Base-by-base conservation (phyloP, 768 basidiomycete genomes). In the Auriscalpium vulgare region DNA sequence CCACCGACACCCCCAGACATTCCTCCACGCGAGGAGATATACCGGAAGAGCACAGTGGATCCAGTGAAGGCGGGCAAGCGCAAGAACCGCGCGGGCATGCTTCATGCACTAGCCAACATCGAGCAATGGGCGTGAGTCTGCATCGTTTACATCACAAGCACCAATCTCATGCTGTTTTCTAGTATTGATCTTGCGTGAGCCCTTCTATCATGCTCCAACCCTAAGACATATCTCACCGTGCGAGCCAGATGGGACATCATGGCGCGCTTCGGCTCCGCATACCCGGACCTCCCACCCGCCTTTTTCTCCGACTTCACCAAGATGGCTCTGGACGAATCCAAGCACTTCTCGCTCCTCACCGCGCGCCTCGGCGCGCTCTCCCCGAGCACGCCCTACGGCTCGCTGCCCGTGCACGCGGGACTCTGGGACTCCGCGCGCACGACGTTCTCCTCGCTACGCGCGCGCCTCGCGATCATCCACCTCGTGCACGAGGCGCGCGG, bases 401-500 rank as follows among this genome's bases (percentile, higher is more conserved):
- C 79, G 38, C 66, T 75, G 7, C 79, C 85, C 16, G 86, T 91
- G 2, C 89, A 91, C 63, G 85, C 87, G 0, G 82, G 79, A 0
- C 79, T 91, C 4, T 91, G 89, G 91, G 84, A 88, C 58, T 87
- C 85, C 7, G 90, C 89, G 0, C 72, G 74, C 8, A 74, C 81
- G 37, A 93, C 89, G 0, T 78, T 80, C 10, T 65, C 78, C 19
- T 88, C 87, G 2, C 75, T 91, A 40, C 79, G 81, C 21, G 75
- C 88, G 1, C 78, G 89, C 11, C 79, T 91, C 38, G 87, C 87
- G 1, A 91, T 91, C 67, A 88, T 94, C 62, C 88, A 91, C 62
- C 81, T 92, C 14, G 88, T 91, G 1, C 88, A 90, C 66, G 89
- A 91, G 73, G 88, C 89, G 3, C 73, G 89, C 29, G 90, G 90